Conservation (phyloP, 2,329 filamentous ascomycete species). For the Leptosphaerulina australis region DNA sequence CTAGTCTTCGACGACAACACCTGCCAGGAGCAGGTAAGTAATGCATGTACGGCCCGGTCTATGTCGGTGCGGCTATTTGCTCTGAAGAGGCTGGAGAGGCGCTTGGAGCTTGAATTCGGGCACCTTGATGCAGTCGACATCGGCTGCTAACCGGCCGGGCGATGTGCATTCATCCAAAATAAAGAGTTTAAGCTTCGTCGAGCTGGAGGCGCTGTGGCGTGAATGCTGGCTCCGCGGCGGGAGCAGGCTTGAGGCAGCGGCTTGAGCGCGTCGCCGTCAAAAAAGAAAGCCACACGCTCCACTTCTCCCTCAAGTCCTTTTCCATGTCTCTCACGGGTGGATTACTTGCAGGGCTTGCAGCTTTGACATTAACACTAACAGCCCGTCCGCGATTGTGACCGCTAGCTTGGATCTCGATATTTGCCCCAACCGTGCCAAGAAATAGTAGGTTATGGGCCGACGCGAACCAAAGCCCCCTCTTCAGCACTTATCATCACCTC, state of each 20-base stretch:
- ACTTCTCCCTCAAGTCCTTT: conserved; percentile 4
- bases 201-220: conserved; percentile 22
- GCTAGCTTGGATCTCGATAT: conserved; percentile 32
- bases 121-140: neutral
- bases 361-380: conserved; percentile 25
- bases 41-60: conserved; percentile 4
- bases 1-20: conserved; percentile 11
- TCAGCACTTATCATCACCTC: conserved; percentile 16
- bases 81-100: conserved; percentile 1
- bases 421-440: conserved; percentile 22
- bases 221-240: conserved; percentile 13
- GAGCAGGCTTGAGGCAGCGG: conserved; percentile 11
- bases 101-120: neutral
- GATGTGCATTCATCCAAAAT: neutral
- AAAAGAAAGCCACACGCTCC: conserved; percentile 17
- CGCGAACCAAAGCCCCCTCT: conserved; percentile 21
- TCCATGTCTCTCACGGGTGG: conserved; percentile 7
- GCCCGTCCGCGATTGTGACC: conserved; percentile 37
- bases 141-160: neutral
- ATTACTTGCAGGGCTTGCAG: conserved; percentile 14
- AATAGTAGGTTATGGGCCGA: conserved; percentile 19
- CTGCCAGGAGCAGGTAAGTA: conserved; percentile 1
- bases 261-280: conserved; percentile 12
- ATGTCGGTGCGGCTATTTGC: conserved; percentile 1
- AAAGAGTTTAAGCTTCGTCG: neutral